phyloP scores from a whole-genome alignment of 2,329 filamentous ascomycete species.

The Hymenoscyphus scutula region DNA sequence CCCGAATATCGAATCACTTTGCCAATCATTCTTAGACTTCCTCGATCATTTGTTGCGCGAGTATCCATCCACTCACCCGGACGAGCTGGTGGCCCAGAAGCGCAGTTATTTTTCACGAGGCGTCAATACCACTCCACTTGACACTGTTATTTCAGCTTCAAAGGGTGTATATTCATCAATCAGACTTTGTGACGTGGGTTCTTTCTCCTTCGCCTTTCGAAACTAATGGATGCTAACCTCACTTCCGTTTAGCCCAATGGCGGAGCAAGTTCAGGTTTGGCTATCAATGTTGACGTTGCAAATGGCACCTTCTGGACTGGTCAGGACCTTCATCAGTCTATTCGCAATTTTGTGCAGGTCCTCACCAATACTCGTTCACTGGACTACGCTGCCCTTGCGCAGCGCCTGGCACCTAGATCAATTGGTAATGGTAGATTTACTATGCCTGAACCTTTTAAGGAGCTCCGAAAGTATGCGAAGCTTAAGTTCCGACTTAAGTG shows the following conservation, averaged over 20 bases:
- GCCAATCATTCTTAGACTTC: constrained; percentile 53
- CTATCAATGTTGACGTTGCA: constrained; percentile 86
- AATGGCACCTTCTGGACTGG: constrained; percentile 84
- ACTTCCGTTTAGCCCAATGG: constrained; percentile 19
- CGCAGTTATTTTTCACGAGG: constrained; percentile 69
- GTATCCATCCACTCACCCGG: constrained; percentile 60
- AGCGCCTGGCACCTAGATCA: constrained; percentile 24
- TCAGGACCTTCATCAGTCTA: constrained; percentile 38
- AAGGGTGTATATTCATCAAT: constrained; percentile 90
- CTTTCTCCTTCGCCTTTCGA: constrained; percentile 4
- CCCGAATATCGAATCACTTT: not conserved
- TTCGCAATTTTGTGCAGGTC: constrained; percentile 31
- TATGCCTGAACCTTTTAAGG: constrained; percentile 51
- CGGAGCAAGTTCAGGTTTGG: constrained; percentile 53
- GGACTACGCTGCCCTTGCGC: constrained; percentile 26
- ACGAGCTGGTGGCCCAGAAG: constrained; percentile 63
- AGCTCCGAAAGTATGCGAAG: constrained; percentile 52
- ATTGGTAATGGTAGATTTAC: constrained; percentile 14
- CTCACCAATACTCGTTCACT: constrained; percentile 27
- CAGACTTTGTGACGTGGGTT: constrained; percentile 62
- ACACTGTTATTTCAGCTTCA: constrained; percentile 68
- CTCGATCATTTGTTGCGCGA: constrained; percentile 86
- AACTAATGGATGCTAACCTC: constrained; percentile 14
- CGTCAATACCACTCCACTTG: constrained; percentile 46
- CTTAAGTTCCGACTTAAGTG: constrained; percentile 58